Conservation (phyloP, 495 filamentous ascomycete species). For the Neurospora sublineolata region DNA sequence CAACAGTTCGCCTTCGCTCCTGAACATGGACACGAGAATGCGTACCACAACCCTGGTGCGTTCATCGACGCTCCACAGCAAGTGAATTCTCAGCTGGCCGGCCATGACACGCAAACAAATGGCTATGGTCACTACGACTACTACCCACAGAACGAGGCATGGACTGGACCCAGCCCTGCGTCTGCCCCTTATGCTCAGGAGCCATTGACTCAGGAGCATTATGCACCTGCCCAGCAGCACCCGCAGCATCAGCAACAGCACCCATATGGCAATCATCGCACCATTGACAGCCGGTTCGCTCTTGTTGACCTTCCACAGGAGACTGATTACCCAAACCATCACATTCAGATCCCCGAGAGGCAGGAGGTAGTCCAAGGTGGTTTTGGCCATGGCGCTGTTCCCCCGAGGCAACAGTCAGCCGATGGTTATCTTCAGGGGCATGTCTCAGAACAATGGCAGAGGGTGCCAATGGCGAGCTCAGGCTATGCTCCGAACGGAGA, state of each 20-base stretch:
- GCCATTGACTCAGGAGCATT: neutral
- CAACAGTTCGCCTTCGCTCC: constrained; percentile 17
- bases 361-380: constrained; percentile 9
- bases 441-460: constrained; percentile 15
- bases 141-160: constrained; percentile 10
- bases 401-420: neutral
- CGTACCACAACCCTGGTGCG: constrained; percentile 11
- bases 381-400: constrained; percentile 6
- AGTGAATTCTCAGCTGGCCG: constrained; percentile 14
- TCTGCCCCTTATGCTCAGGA: constrained; percentile 12
- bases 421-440: constrained; percentile 10
- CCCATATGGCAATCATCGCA: constrained; percentile 4
- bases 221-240: neutral
- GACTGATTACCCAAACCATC: constrained; percentile 8
- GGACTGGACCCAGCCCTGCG: constrained; percentile 8
- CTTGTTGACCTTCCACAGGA: constrained; percentile 8
- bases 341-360: constrained; percentile 4
- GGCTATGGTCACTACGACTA: constrained; percentile 12
- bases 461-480: neutral
- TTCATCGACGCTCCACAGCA: constrained; percentile 8
- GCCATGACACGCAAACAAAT: constrained; percentile 5
- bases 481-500: constrained; percentile 10
- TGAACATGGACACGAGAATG: constrained; percentile 5
- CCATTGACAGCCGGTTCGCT: constrained; percentile 13
- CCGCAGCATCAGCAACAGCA: constrained; percentile 8